Base-by-base conservation (phyloP, 73 alveolate species). In the Paramecium caudatum region DNA sequence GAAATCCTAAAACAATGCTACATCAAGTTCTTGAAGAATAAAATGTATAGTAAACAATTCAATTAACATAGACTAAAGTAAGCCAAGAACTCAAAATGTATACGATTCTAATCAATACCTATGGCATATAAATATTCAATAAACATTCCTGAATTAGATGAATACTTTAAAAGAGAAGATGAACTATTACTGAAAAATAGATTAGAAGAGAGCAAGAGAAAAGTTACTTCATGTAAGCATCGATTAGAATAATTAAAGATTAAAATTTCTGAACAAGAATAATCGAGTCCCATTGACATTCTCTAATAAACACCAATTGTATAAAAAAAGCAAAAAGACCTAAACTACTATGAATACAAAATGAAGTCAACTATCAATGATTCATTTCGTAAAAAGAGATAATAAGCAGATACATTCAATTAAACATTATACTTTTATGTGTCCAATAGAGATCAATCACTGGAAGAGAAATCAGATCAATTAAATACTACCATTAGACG, bases 71-170 rank as follows among this genome's bases (percentile, higher is more conserved):
- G 80, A 15, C 80, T 55, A 1, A 55, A 55, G 30, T 9, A 55
- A 21, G 80, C 80, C 9, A 55, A 55, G 45, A 55, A 55, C 30
- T 27, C 23, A 55, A 55, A 55, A 23, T 55, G 80, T 15, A 55
- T 55, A 8, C 23, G 80, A 8, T 55, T 55, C 46, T 43, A 55
- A 2, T 21, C 23, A 55, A 55, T 55, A 27, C 80, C 80, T 1
- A 55, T 55, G 80, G 23, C 80, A 9, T 55, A 55, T 5, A 55
- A 23, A 55, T 55, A 55, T 55, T 55, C 80, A 10, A 9, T 55
- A 55, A 43, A 55, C n/a, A 55, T 55, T 10, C 80, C 80, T 1
- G 80, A 55, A 9, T 55, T 55, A 55, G 80, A 55, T 55, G 80
- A 55, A 55, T 55, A 55, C 30, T 55, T 55, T 55, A 43, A 43